These are phyloP conservation scores for Stemphylium beticola DNA, from an alignment of 2,329 filamentous ascomycete species.

Conservation along the genomic window DNA sequence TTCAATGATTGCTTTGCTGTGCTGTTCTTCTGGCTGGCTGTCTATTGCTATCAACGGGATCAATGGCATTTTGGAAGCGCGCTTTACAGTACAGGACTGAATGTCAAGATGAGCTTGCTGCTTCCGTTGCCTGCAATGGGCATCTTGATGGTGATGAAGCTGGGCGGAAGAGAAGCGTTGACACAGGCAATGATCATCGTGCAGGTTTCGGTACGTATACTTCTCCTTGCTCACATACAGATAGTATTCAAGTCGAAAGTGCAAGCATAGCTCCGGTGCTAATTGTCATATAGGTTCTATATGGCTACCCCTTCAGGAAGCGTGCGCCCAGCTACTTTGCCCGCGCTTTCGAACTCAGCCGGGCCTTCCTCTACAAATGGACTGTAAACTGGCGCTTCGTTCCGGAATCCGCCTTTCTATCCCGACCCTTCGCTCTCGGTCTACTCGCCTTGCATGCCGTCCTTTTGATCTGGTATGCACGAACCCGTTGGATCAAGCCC, in stretches of 20 bases:
- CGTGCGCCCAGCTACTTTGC: conserved; percentile 76
- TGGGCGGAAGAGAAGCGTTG: conserved; percentile 70
- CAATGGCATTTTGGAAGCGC: conserved; percentile 76
- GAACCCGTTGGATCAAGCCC: conserved; percentile 74
- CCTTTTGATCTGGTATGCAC: conserved; percentile 71
- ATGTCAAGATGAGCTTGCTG: conserved; percentile 94
- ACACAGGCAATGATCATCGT: conserved; percentile 73
- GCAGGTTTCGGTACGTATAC: conserved; percentile 72
- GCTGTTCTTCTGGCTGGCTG: conserved; percentile 81
- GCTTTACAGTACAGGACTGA: conserved; percentile 78
- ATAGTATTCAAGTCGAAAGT: neutral
- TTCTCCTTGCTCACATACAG: neutral
- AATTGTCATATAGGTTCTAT: conserved; percentile 52
- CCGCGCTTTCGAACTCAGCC: conserved; percentile 86
- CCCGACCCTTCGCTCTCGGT: conserved; percentile 68
- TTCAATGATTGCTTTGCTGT: conserved; percentile 96
- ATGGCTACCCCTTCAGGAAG: conserved; percentile 70
- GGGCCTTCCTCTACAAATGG: conserved; percentile 96
- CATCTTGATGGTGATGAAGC: conserved; percentile 74
- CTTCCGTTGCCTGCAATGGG: conserved; percentile 82
- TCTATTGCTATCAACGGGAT: conserved; percentile 76
- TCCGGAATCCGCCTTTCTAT: conserved; percentile 81
- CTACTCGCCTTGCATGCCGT: conserved; percentile 70
- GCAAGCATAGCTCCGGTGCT: neutral
- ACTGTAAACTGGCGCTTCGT: conserved; percentile 98